phyloP scores from a whole-genome alignment of 2,329 filamentous ascomycete species.

The Aspergillaceae sp. region DNA sequence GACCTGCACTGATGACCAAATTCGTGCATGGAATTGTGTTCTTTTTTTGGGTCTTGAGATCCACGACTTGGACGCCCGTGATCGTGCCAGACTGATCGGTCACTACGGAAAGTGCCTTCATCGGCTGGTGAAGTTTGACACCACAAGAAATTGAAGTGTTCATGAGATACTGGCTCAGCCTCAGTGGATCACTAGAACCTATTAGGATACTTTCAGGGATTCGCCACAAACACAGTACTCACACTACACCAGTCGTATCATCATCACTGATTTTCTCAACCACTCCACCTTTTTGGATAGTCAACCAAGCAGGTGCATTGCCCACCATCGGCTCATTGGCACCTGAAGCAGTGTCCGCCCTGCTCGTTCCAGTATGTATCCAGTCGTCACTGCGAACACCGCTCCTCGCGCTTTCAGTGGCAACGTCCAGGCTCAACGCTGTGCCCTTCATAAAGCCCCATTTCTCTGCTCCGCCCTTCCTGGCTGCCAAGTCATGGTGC shows the following conservation, averaged over 20 bases:
- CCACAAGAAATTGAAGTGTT: slow-evolving; percentile 49
- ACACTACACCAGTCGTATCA: slow-evolving; percentile 58
- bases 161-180: slow-evolving; percentile 59
- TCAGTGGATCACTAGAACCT: slow-evolving; percentile 51
- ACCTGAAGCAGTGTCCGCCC: slow-evolving; percentile 45
- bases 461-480: slow-evolving; percentile 47
- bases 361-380: slow-evolving; percentile 55
- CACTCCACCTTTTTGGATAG: slow-evolving; percentile 44
- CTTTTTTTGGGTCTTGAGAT: slow-evolving; percentile 22
- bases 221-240: slow-evolving; percentile 21
- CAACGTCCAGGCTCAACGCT: slow-evolving; percentile 46
- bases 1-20: slow-evolving; percentile 59
- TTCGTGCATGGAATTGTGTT: slow-evolving; percentile 51
- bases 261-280: slow-evolving; percentile 55
- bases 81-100: slow-evolving; percentile 45
- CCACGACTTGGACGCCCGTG: slow-evolving; percentile 44
- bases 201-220: background rate
- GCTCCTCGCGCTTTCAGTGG: slow-evolving; percentile 27
- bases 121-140: slow-evolving; percentile 59
- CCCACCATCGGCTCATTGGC: slow-evolving; percentile 27
- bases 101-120: slow-evolving; percentile 45
- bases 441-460: slow-evolving; percentile 56
- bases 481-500: slow-evolving; percentile 55
- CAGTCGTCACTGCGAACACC: slow-evolving; percentile 53
- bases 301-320: slow-evolving; percentile 51